Evolutionary conservation across 106 monocot species (phyloP).

Genomic region (Cymbidium sinense): DNA sequence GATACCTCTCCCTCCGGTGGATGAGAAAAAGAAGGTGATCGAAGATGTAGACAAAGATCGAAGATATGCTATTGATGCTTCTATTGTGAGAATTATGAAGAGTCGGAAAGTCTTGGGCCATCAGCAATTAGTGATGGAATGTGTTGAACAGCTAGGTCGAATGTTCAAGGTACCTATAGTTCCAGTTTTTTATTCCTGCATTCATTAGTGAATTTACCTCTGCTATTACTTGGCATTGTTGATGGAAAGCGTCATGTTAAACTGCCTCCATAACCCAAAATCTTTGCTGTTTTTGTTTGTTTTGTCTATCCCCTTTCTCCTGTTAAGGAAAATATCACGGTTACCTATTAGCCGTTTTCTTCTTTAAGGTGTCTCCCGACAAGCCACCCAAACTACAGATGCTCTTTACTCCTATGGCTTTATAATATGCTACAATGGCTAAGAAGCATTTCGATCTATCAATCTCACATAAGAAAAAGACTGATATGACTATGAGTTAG

Average conservation of each 20-base stretch:
- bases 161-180: constrained; percentile 68
- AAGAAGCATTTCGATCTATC: no score
- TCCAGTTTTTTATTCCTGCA: not conserved
- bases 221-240: not conserved
- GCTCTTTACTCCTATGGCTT: no score
- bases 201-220: not conserved
- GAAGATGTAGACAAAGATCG: constrained; percentile 86
- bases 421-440: no score
- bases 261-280: not conserved
- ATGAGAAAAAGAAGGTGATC: constrained; percentile 74
- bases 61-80: constrained; percentile 79
- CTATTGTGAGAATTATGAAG: constrained; percentile 93
- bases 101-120: constrained; percentile 73
- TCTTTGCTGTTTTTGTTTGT: not conserved
- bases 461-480: no score
- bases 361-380: not conserved
- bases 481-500: no score
- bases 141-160: constrained; percentile 69
- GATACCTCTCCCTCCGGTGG: constrained; percentile 75
- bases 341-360: not conserved
- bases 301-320: not conserved
- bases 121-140: constrained; percentile 73
- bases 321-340: not conserved
- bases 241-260: not conserved
- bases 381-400: no score